Conservation (phyloP, 352 stramenopile species). For the Pythium monospermum region DNA sequence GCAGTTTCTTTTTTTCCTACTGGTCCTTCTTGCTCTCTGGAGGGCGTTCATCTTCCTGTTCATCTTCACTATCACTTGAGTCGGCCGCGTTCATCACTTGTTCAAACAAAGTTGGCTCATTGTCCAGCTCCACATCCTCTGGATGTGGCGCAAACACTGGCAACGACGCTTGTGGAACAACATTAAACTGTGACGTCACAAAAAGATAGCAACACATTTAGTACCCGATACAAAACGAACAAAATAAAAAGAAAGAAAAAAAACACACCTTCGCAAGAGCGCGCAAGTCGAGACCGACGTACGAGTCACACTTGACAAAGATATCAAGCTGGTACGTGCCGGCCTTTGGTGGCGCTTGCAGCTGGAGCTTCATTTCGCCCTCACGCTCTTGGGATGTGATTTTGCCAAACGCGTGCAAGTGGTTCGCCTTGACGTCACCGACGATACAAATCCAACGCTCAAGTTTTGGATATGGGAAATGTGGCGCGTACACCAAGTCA, state of each 20-base stretch:
- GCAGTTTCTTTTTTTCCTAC: slow-evolving; percentile 16
- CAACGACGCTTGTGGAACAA: slow-evolving; percentile 89
- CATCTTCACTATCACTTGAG: slow-evolving; percentile 85
- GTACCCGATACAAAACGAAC: neutral
- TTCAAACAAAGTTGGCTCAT: slow-evolving; percentile 99
- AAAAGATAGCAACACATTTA: slow-evolving; percentile 15
- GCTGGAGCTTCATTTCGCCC: slow-evolving; percentile 92
- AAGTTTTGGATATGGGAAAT: slow-evolving; percentile 93
- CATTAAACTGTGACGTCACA: slow-evolving; percentile 92
- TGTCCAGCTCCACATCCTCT: slow-evolving; percentile 98
- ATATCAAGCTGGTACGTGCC: slow-evolving; percentile 97
- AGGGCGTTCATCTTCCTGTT: slow-evolving; percentile 53
- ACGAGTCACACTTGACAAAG: slow-evolving; percentile 97
- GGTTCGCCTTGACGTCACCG: slow-evolving; percentile 90
- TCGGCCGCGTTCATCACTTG: slow-evolving; percentile 90
- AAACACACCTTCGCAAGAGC: slow-evolving; percentile 75
- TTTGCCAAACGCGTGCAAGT: slow-evolving; percentile 96
- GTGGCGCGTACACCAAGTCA: slow-evolving; percentile 94
- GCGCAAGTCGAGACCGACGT: slow-evolving; percentile 95
- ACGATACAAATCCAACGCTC: slow-evolving; percentile 98
- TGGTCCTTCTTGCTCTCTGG: slow-evolving; percentile 48
- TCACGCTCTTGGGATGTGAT: slow-evolving; percentile 89
- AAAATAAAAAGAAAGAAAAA: neutral
- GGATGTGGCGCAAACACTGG: slow-evolving; percentile 96
- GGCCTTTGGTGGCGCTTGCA: slow-evolving; percentile 93